phyloP scores from a whole-genome alignment of 192 early-diverging fungal genomes.

The Lobosporangium transversale region DNA sequence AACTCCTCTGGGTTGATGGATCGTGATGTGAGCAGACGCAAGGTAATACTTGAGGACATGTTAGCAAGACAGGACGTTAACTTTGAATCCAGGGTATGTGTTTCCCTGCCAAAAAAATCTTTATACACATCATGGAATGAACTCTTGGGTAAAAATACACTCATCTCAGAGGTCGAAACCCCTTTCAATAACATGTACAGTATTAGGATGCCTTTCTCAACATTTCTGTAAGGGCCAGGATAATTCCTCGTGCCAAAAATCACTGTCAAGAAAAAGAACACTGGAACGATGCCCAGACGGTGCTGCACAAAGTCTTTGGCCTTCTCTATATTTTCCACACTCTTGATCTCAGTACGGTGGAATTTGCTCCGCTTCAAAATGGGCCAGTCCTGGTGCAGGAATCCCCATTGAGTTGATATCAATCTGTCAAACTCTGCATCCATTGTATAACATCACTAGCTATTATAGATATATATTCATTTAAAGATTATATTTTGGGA shows the following conservation, averaged over 20 bases:
- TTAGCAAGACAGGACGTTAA: background rate
- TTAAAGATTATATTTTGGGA: too few relatives aligned
- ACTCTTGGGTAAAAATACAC: too few relatives aligned
- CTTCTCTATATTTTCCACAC: background rate
- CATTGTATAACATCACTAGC: background rate
- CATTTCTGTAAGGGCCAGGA: too few relatives aligned
- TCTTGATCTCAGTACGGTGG: too few relatives aligned
- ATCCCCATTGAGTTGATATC: background rate
- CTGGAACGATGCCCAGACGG: background rate
- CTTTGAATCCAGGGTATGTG: background rate
- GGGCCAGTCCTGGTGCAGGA: constrained; percentile 3
- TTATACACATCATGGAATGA: too few relatives aligned
- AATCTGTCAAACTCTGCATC: background rate
- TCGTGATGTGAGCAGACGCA: background rate
- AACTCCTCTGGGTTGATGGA: background rate
- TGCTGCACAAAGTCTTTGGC: background rate
- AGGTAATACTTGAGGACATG: background rate
- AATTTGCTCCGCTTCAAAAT: too few relatives aligned
- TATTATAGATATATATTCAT: background rate
- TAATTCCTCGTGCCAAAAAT: too few relatives aligned
- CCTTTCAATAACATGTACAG: background rate
- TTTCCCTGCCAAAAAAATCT: background rate
- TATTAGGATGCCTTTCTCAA: background rate
- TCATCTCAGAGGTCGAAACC: background rate
- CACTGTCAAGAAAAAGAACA: background rate